phyloP scores from a whole-genome alignment of 192 early-diverging fungal species.

The Obelidium mucronatum region DNA sequence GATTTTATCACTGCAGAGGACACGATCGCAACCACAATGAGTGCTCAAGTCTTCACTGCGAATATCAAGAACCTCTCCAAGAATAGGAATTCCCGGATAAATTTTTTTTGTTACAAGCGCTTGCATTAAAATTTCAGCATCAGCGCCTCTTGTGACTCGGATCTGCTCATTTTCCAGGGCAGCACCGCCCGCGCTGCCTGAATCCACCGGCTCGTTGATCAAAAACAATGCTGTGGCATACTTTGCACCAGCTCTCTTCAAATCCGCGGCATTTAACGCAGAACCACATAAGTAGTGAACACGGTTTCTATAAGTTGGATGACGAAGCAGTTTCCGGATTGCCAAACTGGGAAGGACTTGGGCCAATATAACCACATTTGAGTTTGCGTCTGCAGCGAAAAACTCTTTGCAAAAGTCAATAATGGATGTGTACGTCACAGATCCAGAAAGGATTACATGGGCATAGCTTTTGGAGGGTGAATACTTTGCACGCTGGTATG shows the following conservation, averaged over 20 bases:
- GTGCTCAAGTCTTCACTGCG: slow-evolving; percentile 50
- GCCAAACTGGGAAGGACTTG: slow-evolving; percentile 44
- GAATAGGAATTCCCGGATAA: slow-evolving; percentile 56
- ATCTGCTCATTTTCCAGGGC: slow-evolving; percentile 51
- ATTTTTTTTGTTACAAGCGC: slow-evolving; percentile 53
- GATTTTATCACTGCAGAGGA: slow-evolving; percentile 57
- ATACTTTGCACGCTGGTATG: slow-evolving; percentile 57
- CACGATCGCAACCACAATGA: slow-evolving; percentile 57
- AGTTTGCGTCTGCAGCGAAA: slow-evolving; percentile 46
- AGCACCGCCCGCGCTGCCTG: not conserved
- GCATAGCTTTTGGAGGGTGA: slow-evolving; percentile 21
- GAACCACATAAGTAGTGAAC: slow-evolving; percentile 53
- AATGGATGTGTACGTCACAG: slow-evolving; percentile 43
- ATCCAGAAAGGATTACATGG: slow-evolving; percentile 57
- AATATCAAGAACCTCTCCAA: slow-evolving; percentile 58
- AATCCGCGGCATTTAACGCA: slow-evolving; percentile 44
- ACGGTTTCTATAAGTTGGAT: slow-evolving; percentile 56
- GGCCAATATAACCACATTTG: slow-evolving; percentile 51
- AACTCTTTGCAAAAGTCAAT: slow-evolving; percentile 63
- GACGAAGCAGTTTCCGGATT: slow-evolving; percentile 48
- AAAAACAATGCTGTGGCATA: slow-evolving; percentile 58
- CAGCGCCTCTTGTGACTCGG: slow-evolving; percentile 45
- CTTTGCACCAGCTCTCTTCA: slow-evolving; percentile 45
- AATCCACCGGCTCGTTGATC: slow-evolving; percentile 39
- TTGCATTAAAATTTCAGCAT: slow-evolving; percentile 58